Percentiles rank a stretch among this genome's conserved stretches.
Conservation (phyloP, 108 stramenopile genomes). For the Skeletonema menzelii region DNA sequence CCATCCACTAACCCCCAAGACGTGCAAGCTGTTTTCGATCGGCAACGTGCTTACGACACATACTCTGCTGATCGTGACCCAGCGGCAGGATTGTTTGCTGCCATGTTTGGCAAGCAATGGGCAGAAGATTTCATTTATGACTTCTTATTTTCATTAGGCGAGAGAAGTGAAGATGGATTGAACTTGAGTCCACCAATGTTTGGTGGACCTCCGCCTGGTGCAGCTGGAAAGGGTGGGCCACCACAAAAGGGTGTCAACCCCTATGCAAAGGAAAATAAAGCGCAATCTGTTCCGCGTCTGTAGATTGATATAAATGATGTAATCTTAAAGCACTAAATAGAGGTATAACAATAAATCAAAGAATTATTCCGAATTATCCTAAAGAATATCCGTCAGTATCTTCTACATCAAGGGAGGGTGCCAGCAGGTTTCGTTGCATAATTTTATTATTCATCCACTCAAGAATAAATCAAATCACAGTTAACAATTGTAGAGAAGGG, state of each 20-base stretch:
- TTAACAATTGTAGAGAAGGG: not conserved
- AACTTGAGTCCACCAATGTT: constrained; percentile 38
- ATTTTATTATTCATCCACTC: too few species aligned
- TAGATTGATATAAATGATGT: constrained; percentile 1
- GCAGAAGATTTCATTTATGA: constrained; percentile 89
- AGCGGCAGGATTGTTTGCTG: constrained; percentile 91
- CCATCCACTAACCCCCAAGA: constrained; percentile 17
- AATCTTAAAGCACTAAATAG: not conserved
- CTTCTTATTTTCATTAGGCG: constrained; percentile 86
- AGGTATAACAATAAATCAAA: not conserved
- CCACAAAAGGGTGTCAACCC: not conserved
- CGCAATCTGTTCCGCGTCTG: not conserved
- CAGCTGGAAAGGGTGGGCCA: constrained; percentile 2
- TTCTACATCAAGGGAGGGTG: too few species aligned
- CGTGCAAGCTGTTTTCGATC: constrained; percentile 50
- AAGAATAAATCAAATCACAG: too few species aligned
- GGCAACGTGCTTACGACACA: constrained; percentile 91
- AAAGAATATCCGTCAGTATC: too few species aligned
- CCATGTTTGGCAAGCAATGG: constrained; percentile 95
- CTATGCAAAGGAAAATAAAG: constrained; percentile 2
- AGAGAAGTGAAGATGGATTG: constrained; percentile 46
- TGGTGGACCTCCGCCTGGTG: constrained; percentile 30
- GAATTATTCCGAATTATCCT: too few species aligned
- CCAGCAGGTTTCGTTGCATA: too few species aligned
- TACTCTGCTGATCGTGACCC: constrained; percentile 94